phyloP scores from a whole-genome alignment of 2,329 filamentous ascomycete species.

The Colletotrichum gigasporum region DNA sequence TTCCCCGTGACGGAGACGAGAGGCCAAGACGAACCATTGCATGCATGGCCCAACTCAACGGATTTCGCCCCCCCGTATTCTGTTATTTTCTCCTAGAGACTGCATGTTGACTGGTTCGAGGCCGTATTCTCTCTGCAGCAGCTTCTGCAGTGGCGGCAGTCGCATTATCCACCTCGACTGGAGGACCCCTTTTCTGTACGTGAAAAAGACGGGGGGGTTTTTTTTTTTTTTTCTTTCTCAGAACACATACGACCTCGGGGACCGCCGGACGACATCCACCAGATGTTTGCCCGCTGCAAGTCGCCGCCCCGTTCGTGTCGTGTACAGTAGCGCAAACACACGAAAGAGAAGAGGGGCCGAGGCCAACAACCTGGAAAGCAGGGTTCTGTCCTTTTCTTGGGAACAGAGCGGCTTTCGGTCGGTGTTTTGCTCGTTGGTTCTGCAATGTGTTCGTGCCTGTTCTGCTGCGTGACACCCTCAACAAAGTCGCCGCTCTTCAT shows the following conservation, averaged over 20 bases:
- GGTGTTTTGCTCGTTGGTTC: background rate
- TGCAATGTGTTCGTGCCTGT: too few species aligned
- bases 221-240: background rate
- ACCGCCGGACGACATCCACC: background rate
- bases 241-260: constrained; percentile 11
- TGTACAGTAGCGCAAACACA: background rate
- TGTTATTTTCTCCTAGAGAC: too few species aligned
- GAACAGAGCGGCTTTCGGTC: background rate
- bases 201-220: background rate
- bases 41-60: background rate
- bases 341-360: too few species aligned
- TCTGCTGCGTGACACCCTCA: constrained; percentile 7
- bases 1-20: background rate
- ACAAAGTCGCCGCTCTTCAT: too few species aligned
- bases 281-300: too few species aligned
- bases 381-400: background rate
- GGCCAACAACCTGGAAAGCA: background rate
- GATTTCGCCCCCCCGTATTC: background rate
- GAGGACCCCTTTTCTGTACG: background rate
- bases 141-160: background rate
- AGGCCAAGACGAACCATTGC: background rate
- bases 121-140: background rate
- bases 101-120: too few species aligned
- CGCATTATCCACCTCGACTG: background rate
- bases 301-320: constrained; percentile 8